Base-by-base conservation (phyloP, 371 early-diverging fungal species). In the Lichtheimia ornata region DNA sequence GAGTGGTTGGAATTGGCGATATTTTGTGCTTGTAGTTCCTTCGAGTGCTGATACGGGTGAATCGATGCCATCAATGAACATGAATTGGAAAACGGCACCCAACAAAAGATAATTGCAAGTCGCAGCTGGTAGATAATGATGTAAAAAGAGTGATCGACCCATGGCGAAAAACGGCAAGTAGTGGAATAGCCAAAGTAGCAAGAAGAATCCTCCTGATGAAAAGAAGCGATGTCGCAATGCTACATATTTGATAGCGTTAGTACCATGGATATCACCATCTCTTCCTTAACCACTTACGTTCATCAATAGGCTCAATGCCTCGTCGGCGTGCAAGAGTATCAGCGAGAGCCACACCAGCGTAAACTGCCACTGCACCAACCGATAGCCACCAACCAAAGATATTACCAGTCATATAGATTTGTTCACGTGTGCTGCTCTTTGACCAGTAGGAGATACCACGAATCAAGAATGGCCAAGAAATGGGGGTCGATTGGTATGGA, bases 321-420 rank as follows among this genome's bases (percentile, higher is more conserved):
- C 94, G 72, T 54, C 91, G 83, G 53, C 86, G 77, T 24, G 91
- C 80, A 14, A 95, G 57, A 1, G 83, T 69, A 72, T 93, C 92
- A 1, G 81, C 84, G 5, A 85, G 70, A 59, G 83, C 50, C 4
- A 84, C 62, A 66, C 79, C 76, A 47, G 59, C 83, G 59, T 84
- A 82, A 35, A 88, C 84, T 56, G 91, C 76, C 30, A 85, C 53
- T 61, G 83, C 65, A 40, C 76, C 66, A 65, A 86, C 58, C 61
- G 80, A 76, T 9, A 90, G 50, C 88, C 95, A 98, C 97, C 98
- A 99, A 6, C 92, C 88, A 53, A 95, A 62, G 0, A 99, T 92
- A 79, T 99, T 99, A 13, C 98, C 98, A 42, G 99, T 76, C 73
- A 99, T 80, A 71, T 99, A 99, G 61, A 99, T 96, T 71, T 98